Conservation (phyloP, 768 basidiomycete genomes). For the Termitomyces sp. region DNA sequence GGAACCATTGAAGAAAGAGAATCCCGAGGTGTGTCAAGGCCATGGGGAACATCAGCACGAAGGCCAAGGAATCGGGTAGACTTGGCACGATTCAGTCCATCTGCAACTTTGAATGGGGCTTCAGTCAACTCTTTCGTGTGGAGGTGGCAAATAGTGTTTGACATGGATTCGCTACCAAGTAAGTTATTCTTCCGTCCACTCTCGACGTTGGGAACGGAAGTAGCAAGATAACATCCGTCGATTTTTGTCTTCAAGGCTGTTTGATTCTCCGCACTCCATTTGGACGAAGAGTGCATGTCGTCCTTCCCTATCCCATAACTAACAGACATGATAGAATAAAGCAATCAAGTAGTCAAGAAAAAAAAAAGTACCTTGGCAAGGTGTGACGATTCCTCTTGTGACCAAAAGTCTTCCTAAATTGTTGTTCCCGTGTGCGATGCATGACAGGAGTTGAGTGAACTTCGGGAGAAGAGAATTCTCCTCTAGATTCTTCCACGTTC, state of each 20-base stretch:
- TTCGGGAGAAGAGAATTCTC: slow-evolving; percentile 50
- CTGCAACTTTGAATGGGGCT: slow-evolving; percentile 1
- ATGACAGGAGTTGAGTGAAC: slow-evolving; percentile 59
- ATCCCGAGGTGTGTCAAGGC: slow-evolving; percentile 43
- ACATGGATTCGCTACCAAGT: slow-evolving; percentile 34
- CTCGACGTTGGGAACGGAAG: slow-evolving; percentile 33
- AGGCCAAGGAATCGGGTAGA: slow-evolving; percentile 43
- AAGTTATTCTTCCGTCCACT: slow-evolving; percentile 41
- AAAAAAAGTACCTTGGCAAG: slow-evolving; percentile 48
- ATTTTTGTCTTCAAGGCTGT: slow-evolving; percentile 39
- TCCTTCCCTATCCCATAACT: slow-evolving; percentile 63
- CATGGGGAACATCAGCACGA: slow-evolving; percentile 44
- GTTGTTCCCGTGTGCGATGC: slow-evolving; percentile 21
- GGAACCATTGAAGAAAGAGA: slow-evolving; percentile 37
- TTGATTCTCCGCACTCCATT: slow-evolving; percentile 51
- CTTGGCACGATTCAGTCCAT: slow-evolving; percentile 25
- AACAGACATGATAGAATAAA: slow-evolving; percentile 2
- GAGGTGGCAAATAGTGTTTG: slow-evolving; percentile 19
- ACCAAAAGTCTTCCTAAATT: slow-evolving; percentile 37
- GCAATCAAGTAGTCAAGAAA: neutral
- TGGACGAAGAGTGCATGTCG: slow-evolving; percentile 41
- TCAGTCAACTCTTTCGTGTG: slow-evolving; percentile 36
- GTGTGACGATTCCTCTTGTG: slow-evolving; percentile 64
- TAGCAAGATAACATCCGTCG: slow-evolving; percentile 28
- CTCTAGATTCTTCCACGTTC: slow-evolving; percentile 37